These are phyloP conservation scores for Saccharomycopsis schoenii DNA, from an alignment of 805 yeast genomes.

Conservation along the genomic window DNA sequence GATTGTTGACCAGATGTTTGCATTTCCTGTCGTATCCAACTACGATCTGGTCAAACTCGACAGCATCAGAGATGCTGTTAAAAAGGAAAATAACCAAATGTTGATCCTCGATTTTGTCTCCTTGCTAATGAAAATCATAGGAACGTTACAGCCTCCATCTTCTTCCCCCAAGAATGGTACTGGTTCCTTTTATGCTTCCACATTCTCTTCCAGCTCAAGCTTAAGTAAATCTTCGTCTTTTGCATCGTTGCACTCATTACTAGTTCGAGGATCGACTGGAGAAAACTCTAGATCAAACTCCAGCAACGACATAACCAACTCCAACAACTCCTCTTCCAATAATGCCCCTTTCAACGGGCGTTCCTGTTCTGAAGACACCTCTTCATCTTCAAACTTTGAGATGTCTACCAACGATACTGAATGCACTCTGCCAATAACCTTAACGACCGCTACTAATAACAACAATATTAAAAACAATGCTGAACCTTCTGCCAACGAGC, in stretches of 20 bases:
- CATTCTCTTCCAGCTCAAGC: neutral
- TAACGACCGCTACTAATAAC: neutral
- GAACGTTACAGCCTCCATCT: neutral
- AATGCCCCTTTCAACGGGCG: neutral
- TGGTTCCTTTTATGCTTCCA: neutral
- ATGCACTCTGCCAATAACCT: neutral
- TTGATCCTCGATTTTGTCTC: neutral
- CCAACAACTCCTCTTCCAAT: neutral
- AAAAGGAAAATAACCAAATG: neutral
- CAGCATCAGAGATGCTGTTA: neutral
- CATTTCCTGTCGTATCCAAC: neutral
- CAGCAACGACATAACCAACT: neutral
- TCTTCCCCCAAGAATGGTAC: neutral
- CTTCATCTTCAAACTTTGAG: neutral
- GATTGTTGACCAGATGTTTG: neutral
- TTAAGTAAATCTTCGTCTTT: neutral
- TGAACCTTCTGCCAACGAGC: neutral
- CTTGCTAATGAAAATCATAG: neutral
- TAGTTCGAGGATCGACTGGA: neutral
- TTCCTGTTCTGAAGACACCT: neutral
- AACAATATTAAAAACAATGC: neutral
- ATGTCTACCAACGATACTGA: neutral
- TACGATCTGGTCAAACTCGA: neutral
- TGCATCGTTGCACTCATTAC: neutral
- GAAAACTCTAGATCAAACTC: neutral